Conservation (phyloP, 345 rosid species). For the Gossypium sturtianum region DNA sequence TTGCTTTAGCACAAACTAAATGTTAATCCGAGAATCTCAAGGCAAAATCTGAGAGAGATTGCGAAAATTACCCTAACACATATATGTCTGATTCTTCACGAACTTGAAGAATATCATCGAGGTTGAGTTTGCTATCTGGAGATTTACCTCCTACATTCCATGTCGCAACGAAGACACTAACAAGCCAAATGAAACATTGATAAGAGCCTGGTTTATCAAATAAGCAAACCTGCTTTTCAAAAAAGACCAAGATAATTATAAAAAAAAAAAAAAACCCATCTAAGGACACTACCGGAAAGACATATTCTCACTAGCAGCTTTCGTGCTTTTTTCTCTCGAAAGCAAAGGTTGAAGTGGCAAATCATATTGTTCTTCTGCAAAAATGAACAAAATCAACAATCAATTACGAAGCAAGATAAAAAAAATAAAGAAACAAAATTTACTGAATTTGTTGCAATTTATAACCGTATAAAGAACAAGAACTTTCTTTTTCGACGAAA, state of each 20-base stretch:
- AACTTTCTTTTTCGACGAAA: slow-evolving; percentile 19
- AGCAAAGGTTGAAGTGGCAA: slow-evolving; percentile 41
- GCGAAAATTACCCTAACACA: slow-evolving; percentile 59
- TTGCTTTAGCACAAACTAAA: not conserved
- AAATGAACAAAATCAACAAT: slow-evolving; percentile 7
- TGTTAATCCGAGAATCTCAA: not conserved
- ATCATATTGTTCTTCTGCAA: slow-evolving; percentile 41
- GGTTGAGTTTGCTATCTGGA: slow-evolving; percentile 54
- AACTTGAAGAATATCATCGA: slow-evolving; percentile 65
- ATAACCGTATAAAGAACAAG: slow-evolving; percentile 2
- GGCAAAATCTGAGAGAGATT: slow-evolving; percentile 8
- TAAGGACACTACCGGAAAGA: slow-evolving; percentile 49
- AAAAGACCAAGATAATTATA: not conserved
- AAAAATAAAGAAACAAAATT: not conserved
- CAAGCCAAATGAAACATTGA: not conserved
- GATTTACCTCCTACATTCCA: slow-evolving; percentile 97
- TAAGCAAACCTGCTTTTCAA: not conserved
- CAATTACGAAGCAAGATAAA: slow-evolving; percentile 1
- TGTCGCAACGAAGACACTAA: slow-evolving; percentile 85
- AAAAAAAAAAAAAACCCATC: not conserved
- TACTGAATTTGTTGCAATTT: not conserved
- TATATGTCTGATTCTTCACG: slow-evolving; percentile 62
- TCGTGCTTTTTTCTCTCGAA: slow-evolving; percentile 26
- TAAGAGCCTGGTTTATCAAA: not conserved
- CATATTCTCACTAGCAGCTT: slow-evolving; percentile 38